These are phyloP conservation scores for Priceomyces castillae DNA, from an alignment of 805 yeast genomes.

Conservation along the genomic window DNA sequence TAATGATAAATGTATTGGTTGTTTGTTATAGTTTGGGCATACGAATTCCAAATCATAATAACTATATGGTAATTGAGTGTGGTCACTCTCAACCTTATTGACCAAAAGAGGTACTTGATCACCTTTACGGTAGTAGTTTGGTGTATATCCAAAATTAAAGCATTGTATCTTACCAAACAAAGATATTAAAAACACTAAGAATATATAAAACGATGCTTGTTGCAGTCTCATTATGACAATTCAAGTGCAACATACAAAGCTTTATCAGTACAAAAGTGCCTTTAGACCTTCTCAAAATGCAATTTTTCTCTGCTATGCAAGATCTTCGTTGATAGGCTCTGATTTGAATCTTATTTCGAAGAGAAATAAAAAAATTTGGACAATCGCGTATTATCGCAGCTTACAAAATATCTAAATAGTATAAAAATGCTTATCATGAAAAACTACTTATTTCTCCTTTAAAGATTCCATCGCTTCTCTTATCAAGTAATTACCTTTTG, in stretches of 20 bases:
- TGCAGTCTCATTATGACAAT: not conserved
- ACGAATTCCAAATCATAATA: slow-evolving; percentile 78
- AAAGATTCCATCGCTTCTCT: slow-evolving; percentile 73
- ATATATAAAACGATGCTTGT: not conserved
- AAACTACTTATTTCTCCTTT: slow-evolving; percentile 20
- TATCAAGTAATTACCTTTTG: slow-evolving; percentile 84
- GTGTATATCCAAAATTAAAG: slow-evolving; percentile 28
- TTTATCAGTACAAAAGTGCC: too few relatives aligned
- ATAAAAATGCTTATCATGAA: not conserved
- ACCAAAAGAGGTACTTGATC: slow-evolving; percentile 68
- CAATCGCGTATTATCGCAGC: too few relatives aligned
- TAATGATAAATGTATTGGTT: slow-evolving; percentile 63
- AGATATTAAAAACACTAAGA: not conserved
- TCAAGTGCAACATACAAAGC: too few relatives aligned
- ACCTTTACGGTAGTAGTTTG: slow-evolving; percentile 42
- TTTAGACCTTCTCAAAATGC: too few relatives aligned
- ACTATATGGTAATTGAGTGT: slow-evolving; percentile 72
- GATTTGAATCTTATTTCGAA: too few relatives aligned
- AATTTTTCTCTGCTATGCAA: too few relatives aligned
- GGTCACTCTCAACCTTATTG: slow-evolving; percentile 75
- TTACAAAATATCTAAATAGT: too few relatives aligned
- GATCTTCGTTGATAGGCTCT: too few relatives aligned
- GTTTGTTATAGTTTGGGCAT: slow-evolving; percentile 63
- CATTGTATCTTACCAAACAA: slow-evolving; percentile 6
- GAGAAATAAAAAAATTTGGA: too few relatives aligned